phyloP scores from a whole-genome alignment of 1,284 basidiomycete species.

The Fistulinella cinereoalba region DNA sequence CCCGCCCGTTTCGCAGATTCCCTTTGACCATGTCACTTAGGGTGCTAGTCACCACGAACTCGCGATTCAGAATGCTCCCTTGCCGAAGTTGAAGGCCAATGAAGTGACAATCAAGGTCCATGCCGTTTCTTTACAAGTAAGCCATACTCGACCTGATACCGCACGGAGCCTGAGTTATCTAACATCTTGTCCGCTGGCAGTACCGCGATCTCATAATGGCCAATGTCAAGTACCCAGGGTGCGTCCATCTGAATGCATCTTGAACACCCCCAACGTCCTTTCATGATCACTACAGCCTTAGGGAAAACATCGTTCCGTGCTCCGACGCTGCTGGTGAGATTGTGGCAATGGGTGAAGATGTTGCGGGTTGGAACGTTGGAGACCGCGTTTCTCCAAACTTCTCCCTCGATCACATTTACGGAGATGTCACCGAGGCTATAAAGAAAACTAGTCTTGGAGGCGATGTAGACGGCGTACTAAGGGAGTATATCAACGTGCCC shows the following conservation, averaged over 20 bases:
- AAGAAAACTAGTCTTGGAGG: conserved; percentile 44
- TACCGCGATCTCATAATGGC: conserved; percentile 45
- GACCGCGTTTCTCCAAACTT: conserved; percentile 58
- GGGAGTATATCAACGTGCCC: conserved; percentile 50
- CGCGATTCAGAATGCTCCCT: conserved; percentile 27
- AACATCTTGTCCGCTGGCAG: conserved; percentile 17
- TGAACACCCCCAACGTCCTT: too few species aligned
- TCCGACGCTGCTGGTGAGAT: conserved; percentile 67
- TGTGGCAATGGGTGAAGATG: conserved; percentile 49
- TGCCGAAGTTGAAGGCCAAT: conserved; percentile 35
- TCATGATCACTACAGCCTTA: conserved; percentile 7
- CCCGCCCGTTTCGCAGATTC: background rate
- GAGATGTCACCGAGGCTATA: conserved; percentile 36
- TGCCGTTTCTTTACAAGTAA: conserved; percentile 48
- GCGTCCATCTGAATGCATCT: background rate
- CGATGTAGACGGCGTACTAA: conserved; percentile 51
- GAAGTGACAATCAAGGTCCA: conserved; percentile 51
- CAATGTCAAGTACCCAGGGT: conserved; percentile 33
- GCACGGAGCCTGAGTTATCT: background rate
- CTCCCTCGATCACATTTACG: conserved; percentile 40
- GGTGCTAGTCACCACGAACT: conserved; percentile 31
- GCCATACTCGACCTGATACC: background rate
- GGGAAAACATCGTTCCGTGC: conserved; percentile 45
- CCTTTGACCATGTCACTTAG: conserved; percentile 9
- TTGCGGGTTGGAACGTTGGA: conserved; percentile 48